Conservation (phyloP, 306 rosid genomes). For the Chamaecrista fasciculata region DNA sequence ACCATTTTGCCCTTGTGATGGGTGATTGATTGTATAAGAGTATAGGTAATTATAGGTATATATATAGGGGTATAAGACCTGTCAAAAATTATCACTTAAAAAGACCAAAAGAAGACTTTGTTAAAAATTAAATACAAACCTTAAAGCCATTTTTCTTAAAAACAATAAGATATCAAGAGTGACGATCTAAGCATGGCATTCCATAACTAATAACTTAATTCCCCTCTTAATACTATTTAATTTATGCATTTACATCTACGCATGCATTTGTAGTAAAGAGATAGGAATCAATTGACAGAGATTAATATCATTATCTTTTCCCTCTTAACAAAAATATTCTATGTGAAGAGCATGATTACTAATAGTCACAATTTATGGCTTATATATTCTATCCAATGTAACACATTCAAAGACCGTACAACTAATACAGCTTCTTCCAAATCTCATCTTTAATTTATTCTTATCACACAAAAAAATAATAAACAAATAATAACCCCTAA, state of each 20-base stretch:
- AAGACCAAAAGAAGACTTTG: no score
- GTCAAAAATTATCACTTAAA: no score
- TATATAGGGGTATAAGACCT: no score
- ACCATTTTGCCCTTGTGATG: no score
- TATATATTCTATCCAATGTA: slow-evolving; percentile 13
- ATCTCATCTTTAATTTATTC: slow-evolving; percentile 25
- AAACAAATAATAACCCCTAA: not conserved
- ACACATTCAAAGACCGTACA: slow-evolving; percentile 3
- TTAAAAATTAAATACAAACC: no score
- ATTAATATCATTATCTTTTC: not conserved
- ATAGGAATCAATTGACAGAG: slow-evolving; percentile 28
- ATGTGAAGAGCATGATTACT: slow-evolving; percentile 12
- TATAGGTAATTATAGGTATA: no score
- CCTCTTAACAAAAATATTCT: slow-evolving; percentile 8
- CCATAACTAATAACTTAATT: not conserved
- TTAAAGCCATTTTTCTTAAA: no score
- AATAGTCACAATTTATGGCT: slow-evolving; percentile 12
- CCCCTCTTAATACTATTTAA: not conserved
- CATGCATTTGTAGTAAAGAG: slow-evolving; percentile 2
- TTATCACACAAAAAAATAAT: slow-evolving; percentile 5
- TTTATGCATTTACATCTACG: not conserved
- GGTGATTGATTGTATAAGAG: no score
- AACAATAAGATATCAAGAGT: no score
- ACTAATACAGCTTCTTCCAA: slow-evolving; percentile 22
- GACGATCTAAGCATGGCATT: no score